These are phyloP conservation scores for Sporothrix pseudoabietina DNA, from an alignment of 2,329 filamentous ascomycete species.

Conservation along the genomic window DNA sequence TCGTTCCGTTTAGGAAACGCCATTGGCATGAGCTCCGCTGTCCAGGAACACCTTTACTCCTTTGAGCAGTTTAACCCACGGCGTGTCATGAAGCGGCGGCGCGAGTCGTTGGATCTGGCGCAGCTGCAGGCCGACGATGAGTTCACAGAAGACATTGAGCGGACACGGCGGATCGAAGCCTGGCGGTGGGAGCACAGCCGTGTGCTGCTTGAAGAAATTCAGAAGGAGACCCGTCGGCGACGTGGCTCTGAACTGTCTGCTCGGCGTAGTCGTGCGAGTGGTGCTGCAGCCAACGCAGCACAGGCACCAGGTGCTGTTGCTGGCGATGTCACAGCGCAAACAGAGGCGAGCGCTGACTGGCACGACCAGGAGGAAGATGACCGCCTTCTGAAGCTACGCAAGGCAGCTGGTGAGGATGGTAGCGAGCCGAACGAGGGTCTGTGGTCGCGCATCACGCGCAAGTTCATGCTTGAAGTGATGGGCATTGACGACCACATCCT, in stretches of 20 bases:
- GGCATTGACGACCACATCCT: conserved; percentile 86
- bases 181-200: conserved; percentile 92
- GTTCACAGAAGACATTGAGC: conserved; percentile 66
- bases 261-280: not conserved
- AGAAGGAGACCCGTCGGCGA: conserved; percentile 75
- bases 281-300: not conserved
- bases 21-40: conserved; percentile 53
- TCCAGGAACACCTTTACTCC: conserved; percentile 85
- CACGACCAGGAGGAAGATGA: conserved; percentile 55
- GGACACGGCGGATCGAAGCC: conserved; percentile 80
- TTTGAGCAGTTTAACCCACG: conserved; percentile 84
- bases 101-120: conserved; percentile 56
- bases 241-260: conserved; percentile 62
- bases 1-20: conserved; percentile 69
- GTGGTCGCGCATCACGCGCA: conserved; percentile 79
- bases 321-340: not conserved
- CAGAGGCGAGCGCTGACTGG: conserved; percentile 44
- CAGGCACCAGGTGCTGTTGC: not conserved
- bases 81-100: conserved; percentile 55
- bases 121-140: conserved; percentile 57
- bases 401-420: conserved; percentile 36
- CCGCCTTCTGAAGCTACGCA: not conserved
- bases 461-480: conserved; percentile 84
- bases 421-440: conserved; percentile 61
- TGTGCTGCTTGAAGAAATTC: conserved; percentile 82